A percentile compares a stretch with the other conserved stretches of the same genome.
Evolutionary conservation across 2,329 filamentous ascomycete genomes (phyloP).

Genomic region (Trichoderma asperellum): DNA sequence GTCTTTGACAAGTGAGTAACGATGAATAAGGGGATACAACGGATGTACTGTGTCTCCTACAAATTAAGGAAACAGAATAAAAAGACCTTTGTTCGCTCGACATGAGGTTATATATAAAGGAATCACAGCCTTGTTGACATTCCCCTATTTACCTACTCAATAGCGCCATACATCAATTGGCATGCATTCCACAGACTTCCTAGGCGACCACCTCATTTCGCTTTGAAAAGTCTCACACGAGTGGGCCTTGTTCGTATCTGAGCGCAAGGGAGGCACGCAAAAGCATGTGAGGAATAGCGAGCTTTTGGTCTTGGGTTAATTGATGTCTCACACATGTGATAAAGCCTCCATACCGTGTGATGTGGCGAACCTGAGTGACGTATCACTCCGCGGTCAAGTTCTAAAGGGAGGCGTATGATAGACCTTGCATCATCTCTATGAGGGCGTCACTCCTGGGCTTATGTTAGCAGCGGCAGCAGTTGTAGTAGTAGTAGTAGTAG

Average conservation of each 20-base stretch:
- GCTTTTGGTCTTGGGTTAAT: conserved; percentile 13
- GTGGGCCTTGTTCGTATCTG: neutral
- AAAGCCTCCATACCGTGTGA: neutral
- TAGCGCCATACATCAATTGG: neutral
- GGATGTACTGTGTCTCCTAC: neutral
- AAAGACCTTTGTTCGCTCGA: neutral
- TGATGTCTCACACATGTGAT: conserved; percentile 25
- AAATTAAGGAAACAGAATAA: neutral
- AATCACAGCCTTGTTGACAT: neutral
- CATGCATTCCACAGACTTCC: conserved; percentile 16
- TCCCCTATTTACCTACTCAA: conserved; percentile 1
- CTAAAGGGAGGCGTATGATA: neutral
- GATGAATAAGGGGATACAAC: neutral
- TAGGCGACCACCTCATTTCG: conserved; percentile 18
- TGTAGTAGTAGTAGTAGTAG: neutral
- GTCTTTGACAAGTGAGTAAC: neutral
- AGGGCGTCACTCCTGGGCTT: neutral
- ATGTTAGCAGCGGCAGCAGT: neutral
- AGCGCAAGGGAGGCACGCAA: conserved; percentile 17
- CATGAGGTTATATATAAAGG: neutral
- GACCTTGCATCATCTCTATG: neutral
- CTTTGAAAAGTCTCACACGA: conserved; percentile 23
- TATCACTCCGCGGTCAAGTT: neutral
- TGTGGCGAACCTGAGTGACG: neutral
- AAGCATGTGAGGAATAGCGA: conserved; percentile 18